Conservation (phyloP, 306 rosid genomes). For the Ormosia semicastrata region DNA sequence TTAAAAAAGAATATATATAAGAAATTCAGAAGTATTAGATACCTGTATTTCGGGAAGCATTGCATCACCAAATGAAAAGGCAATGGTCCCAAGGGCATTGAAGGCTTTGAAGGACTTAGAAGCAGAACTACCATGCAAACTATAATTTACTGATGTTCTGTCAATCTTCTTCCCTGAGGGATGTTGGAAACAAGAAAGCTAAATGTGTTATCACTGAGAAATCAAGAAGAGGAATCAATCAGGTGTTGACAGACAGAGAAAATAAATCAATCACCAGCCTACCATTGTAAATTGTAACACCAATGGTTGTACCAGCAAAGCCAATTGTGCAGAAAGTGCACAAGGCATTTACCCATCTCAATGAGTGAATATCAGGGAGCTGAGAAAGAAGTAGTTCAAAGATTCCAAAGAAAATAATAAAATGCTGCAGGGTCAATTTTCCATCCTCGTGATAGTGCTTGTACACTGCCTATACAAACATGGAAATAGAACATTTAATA, state of each 20-base stretch:
- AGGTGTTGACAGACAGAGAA: neutral
- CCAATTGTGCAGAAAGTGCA: slow-evolving; percentile 80
- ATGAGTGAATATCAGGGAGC: slow-evolving; percentile 74
- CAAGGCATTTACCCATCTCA: slow-evolving; percentile 79
- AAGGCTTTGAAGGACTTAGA: slow-evolving; percentile 59
- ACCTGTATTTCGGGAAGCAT: slow-evolving; percentile 90
- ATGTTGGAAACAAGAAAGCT: neutral
- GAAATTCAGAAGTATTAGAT: neutral
- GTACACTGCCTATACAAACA: slow-evolving; percentile 55
- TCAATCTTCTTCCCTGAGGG: slow-evolving; percentile 60
- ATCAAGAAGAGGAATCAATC: neutral
- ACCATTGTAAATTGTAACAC: slow-evolving; percentile 70
- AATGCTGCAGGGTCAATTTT: slow-evolving; percentile 60
- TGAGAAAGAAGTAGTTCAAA: slow-evolving; percentile 73
- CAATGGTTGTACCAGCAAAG: slow-evolving; percentile 76
- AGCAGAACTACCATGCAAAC: slow-evolving; percentile 60
- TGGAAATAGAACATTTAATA: neutral
- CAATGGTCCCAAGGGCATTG: slow-evolving; percentile 69
- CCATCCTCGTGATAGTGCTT: slow-evolving; percentile 59
- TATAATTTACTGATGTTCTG: slow-evolving; percentile 52
- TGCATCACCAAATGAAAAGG: slow-evolving; percentile 84
- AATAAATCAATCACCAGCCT: neutral
- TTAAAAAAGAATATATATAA: neutral
- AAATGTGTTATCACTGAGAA: neutral
- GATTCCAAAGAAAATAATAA: slow-evolving; percentile 69